phyloP scores from a whole-genome alignment of 345 rosid genomes.

The Excoecaria agallocha region DNA sequence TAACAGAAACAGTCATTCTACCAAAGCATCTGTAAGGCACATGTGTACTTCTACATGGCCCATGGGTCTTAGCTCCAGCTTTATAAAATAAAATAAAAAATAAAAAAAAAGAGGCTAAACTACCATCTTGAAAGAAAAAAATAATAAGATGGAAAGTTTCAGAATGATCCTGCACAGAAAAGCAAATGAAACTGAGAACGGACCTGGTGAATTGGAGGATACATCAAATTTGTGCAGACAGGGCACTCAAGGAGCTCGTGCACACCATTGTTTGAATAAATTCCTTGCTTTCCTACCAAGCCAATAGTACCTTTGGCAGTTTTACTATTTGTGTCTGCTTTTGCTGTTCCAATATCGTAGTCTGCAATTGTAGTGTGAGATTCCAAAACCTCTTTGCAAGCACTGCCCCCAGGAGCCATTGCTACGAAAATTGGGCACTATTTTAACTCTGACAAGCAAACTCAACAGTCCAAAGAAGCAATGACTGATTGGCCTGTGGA shows the following conservation, averaged over 20 bases:
- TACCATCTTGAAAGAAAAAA: background rate
- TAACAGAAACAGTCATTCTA: no score
- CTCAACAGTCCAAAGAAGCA: conserved; percentile 3
- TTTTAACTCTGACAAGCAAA: conserved; percentile 7
- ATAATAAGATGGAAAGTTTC: background rate
- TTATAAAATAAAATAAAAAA: no score
- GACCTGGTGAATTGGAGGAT: conserved; percentile 38
- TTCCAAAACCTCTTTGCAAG: conserved; percentile 46
- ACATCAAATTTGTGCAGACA: conserved; percentile 36
- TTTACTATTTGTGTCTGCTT: conserved; percentile 26
- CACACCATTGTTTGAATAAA: conserved; percentile 37
- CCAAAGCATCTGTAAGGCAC: background rate
- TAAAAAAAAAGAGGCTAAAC: background rate
- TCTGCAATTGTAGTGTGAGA: conserved; percentile 22
- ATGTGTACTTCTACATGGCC: background rate
- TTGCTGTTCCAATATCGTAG: conserved; percentile 22
- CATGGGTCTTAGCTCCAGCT: background rate
- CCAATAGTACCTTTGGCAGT: conserved; percentile 23
- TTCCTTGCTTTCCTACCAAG: conserved; percentile 37
- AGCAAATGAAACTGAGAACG: background rate
- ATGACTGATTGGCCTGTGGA: conserved; percentile 21
- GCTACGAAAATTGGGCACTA: conserved; percentile 15
- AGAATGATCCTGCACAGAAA: no score
- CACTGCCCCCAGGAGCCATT: conserved; percentile 51
- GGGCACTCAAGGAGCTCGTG: conserved; percentile 36